Percentiles rank a stretch among this genome's conserved stretches.
Conservation (phyloP, 1,284 basidiomycete genomes). For the Puccinia brachypodii region DNA sequence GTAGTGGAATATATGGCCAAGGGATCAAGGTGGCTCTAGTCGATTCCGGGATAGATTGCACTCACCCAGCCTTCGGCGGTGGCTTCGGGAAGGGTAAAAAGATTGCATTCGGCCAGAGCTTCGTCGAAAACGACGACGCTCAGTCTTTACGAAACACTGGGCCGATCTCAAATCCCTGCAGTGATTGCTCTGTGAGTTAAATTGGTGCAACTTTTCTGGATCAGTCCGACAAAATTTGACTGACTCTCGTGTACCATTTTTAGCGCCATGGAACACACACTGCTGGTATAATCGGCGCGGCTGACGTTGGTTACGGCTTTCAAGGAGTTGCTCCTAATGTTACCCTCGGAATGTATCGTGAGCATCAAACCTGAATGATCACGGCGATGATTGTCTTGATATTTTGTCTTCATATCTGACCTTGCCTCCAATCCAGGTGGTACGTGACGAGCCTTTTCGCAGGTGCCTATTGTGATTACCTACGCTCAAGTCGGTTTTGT, state of each 20-base stretch:
- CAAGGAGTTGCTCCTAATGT: conserved; percentile 36
- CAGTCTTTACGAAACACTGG: background rate
- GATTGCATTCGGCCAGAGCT: conserved; percentile 65
- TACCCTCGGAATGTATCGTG: conserved; percentile 39
- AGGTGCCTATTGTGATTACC: background rate
- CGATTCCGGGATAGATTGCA: conserved; percentile 63
- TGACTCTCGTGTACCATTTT: background rate
- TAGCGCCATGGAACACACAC: conserved; percentile 46
- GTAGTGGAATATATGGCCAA: conserved; percentile 19
- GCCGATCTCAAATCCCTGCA: conserved; percentile 22
- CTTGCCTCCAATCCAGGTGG: background rate
- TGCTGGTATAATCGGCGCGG: conserved; percentile 35
- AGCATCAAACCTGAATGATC: background rate
- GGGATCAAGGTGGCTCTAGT: conserved; percentile 51
- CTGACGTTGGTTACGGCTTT: conserved; percentile 33
- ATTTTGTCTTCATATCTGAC: background rate
- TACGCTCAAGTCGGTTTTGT: background rate
- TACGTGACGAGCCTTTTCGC: background rate
- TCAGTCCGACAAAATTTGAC: background rate
- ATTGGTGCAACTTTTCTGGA: background rate
- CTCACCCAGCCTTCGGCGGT: conserved; percentile 66
- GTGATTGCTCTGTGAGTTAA: conserved; percentile 25
- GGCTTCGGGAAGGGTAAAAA: conserved; percentile 67
- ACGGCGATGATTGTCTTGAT: background rate
- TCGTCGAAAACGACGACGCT: conserved; percentile 56